Conservation (phyloP, 2,329 filamentous ascomycete species). For the Ophiostoma himal-ulmi region DNA sequence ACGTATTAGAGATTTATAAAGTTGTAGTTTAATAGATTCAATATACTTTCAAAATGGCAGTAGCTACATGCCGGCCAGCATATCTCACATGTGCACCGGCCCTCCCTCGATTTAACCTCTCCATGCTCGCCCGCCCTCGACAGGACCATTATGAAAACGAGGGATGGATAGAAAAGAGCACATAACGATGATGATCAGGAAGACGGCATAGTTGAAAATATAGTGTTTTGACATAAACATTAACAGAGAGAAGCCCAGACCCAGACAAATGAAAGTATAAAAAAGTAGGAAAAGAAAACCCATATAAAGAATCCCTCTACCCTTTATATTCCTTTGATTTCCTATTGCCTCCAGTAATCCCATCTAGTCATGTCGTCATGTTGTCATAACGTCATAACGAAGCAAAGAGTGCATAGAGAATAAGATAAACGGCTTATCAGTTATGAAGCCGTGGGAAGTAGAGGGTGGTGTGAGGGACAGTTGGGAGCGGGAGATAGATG, state of each 20-base stretch:
- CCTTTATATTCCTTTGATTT: not conserved
- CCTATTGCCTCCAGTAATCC: not conserved
- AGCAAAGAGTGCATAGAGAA: not conserved
- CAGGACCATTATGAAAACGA: too few relatives aligned
- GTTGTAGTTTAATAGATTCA: too few relatives aligned
- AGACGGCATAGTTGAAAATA: not conserved
- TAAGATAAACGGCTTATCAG: not conserved
- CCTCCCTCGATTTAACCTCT: too few relatives aligned
- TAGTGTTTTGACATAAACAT: not conserved
- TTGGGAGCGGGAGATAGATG: not conserved
- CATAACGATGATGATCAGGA: not conserved
- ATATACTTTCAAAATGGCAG: too few relatives aligned
- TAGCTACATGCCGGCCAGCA: too few relatives aligned
- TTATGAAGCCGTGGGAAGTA: not conserved
- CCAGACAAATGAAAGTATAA: not conserved
- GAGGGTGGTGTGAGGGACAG: not conserved
- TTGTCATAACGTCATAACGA: not conserved
- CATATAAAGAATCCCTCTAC: not conserved
- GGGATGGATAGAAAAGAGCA: not conserved
- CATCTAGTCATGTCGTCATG: not conserved
- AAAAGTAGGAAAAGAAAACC: not conserved
- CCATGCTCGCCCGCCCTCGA: too few relatives aligned
- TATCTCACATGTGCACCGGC: too few relatives aligned
- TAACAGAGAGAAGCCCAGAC: not conserved
- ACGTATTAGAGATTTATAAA: too few relatives aligned